phyloP scores from a whole-genome alignment of 208 protist genomes.

The Leishmania arabica region DNA sequence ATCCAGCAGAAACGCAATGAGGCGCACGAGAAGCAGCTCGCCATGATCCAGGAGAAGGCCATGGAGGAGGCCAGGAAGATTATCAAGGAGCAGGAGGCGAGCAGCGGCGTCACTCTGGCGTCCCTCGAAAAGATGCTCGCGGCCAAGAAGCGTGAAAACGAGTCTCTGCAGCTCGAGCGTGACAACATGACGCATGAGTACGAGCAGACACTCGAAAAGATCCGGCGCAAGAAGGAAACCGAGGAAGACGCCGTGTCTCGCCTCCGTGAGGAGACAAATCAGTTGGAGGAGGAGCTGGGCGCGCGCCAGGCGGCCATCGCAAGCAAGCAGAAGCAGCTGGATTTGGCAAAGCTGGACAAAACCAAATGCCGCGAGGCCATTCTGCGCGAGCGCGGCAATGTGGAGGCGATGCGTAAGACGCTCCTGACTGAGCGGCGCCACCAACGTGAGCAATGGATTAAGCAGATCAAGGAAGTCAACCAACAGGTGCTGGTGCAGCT shows the following conservation, averaged over 20 bases:
- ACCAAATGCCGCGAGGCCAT: constrained; percentile 85
- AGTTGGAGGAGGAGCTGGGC: constrained; percentile 83
- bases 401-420: constrained; percentile 73
- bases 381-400: constrained; percentile 66
- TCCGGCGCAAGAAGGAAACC: constrained; percentile 88
- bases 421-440: constrained; percentile 71
- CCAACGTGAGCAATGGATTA: constrained; percentile 90
- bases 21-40: constrained; percentile 74
- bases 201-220: constrained; percentile 87
- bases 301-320: constrained; percentile 73
- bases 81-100: constrained; percentile 85
- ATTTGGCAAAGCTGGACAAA: constrained; percentile 87
- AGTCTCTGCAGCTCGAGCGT: constrained; percentile 67
- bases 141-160: constrained; percentile 85
- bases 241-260: constrained; percentile 71
- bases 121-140: constrained; percentile 80
- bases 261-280: constrained; percentile 78
- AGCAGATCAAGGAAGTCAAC: constrained; percentile 91
- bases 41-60: constrained; percentile 61
- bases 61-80: constrained; percentile 68
- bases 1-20: constrained; percentile 84
- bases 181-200: constrained; percentile 80
- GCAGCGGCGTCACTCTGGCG: constrained; percentile 68
- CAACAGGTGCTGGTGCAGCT: constrained; percentile 85
- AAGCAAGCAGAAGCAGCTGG: constrained; percentile 85